Base-by-base conservation (phyloP, 2,329 filamentous ascomycete genomes). In the Colletotrichum sp. region DNA sequence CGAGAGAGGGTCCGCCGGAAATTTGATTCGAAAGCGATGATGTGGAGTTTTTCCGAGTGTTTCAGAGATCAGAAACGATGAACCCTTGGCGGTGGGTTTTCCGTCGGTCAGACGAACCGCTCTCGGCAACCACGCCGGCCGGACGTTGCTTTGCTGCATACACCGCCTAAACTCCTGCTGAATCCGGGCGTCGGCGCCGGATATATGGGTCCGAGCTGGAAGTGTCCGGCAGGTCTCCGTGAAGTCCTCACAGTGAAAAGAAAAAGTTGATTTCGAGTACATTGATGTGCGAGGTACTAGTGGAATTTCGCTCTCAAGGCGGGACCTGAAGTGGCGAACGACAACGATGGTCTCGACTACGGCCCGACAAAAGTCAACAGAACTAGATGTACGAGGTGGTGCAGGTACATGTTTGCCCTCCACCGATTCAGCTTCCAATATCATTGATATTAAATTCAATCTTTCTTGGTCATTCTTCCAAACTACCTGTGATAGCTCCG, bases 401-500 rank as follows among this genome's bases (percentile, higher is more conserved):
- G 10, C 18, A 12, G 34, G 5, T 12, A 3, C 8, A 6, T n/a
- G 2, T 18, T 18, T 38, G 36, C 4, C 36, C 34, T 36, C 12
- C 16, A 18, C 36, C 5, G 1, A 48, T 21, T 21, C n/a, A n/a
- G n/a, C n/a, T 48, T 48, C 1, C 43, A 48, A 48, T 21, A n/a
- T 5, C 5, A 48, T 21, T 21, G 43, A 1, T 21, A 10, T 48
- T 6, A 3, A 12, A 4, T 1, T n/a, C 9, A 21, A 0, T 48
- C 1, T 13, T 21, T 13, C n/a, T 7, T 48, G 1, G n/a, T 7
- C 0, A 1, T 13, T 1, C 2, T 21, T 21, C 7, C 43, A 48
- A 13, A 13, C 10, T 48, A 21, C 5, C n/a, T 12, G 0, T 13
- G 2, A 7, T 7, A 48, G 0, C n/a, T 21, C 43, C 4, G 0